phyloP scores from a whole-genome alignment of 2,329 filamentous ascomycete species.

The Phialophora tarda region DNA sequence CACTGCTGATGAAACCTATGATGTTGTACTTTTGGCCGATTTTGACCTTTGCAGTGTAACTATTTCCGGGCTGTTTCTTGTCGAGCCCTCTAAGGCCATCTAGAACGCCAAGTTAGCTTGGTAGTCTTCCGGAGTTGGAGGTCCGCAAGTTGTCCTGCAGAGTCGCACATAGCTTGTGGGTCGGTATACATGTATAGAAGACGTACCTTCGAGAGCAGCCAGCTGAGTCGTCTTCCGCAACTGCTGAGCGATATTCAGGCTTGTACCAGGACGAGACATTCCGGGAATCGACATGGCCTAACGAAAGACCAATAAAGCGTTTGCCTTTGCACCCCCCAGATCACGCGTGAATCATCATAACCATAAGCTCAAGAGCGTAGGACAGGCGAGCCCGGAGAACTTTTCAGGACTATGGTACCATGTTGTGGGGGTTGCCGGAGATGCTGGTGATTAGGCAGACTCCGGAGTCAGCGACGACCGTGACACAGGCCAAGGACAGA shows the following conservation, averaged over 20 bases:
- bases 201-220: conserved; percentile 30
- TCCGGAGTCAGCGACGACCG: neutral
- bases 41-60: conserved; percentile 74
- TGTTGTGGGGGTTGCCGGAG: neutral
- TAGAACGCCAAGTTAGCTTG: conserved; percentile 5
- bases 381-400: neutral
- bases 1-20: conserved; percentile 96
- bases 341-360: neutral
- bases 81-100: conserved; percentile 27
- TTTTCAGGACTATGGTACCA: neutral
- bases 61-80: conserved; percentile 52
- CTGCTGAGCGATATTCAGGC: conserved; percentile 37
- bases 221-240: conserved; percentile 33
- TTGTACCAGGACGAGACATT: conserved; percentile 34
- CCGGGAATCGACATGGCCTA: conserved; percentile 18
- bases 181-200: neutral
- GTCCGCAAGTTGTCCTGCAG: neutral
- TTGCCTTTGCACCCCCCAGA: neutral
- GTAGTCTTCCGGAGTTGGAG: neutral
- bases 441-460: neutral
- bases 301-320: neutral
- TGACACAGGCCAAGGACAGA: neutral
- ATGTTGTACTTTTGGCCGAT: conserved; percentile 91
- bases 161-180: neutral
- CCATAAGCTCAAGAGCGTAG: neutral